Conservation (phyloP, 208 protist species). For the Leptomonas pyrrhocoris region DNA sequence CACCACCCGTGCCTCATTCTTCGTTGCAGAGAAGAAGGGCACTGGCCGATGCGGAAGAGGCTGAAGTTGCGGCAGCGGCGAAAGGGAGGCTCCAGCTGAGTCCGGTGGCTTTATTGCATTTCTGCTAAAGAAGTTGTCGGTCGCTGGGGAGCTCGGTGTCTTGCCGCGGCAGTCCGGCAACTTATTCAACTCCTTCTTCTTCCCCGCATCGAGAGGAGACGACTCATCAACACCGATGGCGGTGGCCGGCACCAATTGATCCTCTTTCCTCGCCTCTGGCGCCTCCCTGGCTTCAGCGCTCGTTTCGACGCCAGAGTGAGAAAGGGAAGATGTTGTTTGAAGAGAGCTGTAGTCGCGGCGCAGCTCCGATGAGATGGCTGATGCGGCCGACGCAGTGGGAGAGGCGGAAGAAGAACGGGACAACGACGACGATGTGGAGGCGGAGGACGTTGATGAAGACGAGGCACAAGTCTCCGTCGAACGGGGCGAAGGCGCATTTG, state of each 20-base stretch:
- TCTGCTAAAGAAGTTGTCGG: background rate
- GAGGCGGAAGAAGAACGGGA: background rate
- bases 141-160: background rate
- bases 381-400: background rate
- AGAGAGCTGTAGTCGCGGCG: background rate
- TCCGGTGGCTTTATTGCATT: no score
- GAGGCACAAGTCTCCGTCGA: background rate
- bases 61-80: background rate
- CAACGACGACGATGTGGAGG: background rate
- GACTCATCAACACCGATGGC: conserved; percentile 5
- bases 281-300: background rate
- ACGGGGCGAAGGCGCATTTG: no score
- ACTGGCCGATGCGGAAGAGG: background rate
- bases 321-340: background rate
- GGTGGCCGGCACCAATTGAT: background rate
- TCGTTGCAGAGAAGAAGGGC: conserved; percentile 1
- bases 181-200: background rate
- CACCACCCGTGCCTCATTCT: background rate
- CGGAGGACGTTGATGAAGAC: background rate
- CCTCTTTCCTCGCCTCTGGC: no score
- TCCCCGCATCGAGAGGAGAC: background rate
- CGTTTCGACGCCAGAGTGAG: no score
- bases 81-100: no score
- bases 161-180: background rate
- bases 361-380: background rate